Percentiles rank a stretch among this genome's conserved stretches.
phyloP scores from a whole-genome alignment of 2,329 filamentous ascomycete species.

The Drechslera avenae region DNA sequence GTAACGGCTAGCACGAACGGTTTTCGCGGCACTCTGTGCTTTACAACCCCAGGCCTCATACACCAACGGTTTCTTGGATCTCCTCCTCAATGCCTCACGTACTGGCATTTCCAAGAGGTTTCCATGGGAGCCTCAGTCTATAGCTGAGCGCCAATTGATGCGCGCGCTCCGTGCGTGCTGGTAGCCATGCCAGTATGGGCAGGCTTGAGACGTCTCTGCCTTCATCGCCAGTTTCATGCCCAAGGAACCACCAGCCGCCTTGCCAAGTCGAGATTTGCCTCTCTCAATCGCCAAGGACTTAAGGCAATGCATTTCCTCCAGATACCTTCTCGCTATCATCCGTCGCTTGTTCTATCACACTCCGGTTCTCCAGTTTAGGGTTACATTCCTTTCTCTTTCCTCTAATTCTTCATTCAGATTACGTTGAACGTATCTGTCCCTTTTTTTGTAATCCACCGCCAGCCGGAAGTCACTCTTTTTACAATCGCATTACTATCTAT shows the following conservation, averaged over 20 bases:
- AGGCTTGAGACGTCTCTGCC: constrained; percentile 47
- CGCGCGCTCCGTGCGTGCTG: constrained; percentile 36
- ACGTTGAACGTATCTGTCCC: constrained; percentile 50
- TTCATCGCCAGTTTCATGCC: constrained; percentile 50
- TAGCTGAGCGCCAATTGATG: constrained; percentile 30
- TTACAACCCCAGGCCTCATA: constrained; percentile 39
- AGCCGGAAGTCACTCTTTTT: constrained; percentile 47
- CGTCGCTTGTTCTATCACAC: constrained; percentile 36
- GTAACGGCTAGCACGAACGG: constrained; percentile 25
- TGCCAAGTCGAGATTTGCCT: constrained; percentile 26
- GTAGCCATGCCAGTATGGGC: constrained; percentile 33
- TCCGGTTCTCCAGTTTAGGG: constrained; percentile 42
- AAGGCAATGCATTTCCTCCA: constrained; percentile 30
- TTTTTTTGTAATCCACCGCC: constrained; percentile 46
- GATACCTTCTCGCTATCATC: constrained; percentile 39
- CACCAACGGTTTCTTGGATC: constrained; percentile 42
- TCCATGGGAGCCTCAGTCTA: constrained; percentile 35
- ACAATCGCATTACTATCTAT: constrained; percentile 13
- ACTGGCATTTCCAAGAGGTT: constrained; percentile 28
- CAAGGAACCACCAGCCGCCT: constrained; percentile 41
- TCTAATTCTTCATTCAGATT: constrained; percentile 45
- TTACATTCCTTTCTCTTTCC: constrained; percentile 50
- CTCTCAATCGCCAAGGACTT: constrained; percentile 45
- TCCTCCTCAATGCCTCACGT: constrained; percentile 40
- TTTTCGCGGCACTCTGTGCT: constrained; percentile 29